A percentile compares a stretch with the other conserved stretches of the same genome.
These are phyloP conservation scores for Detonula confervacea DNA, from an alignment of 352 stramenopile species.

Conservation along the genomic window DNA sequence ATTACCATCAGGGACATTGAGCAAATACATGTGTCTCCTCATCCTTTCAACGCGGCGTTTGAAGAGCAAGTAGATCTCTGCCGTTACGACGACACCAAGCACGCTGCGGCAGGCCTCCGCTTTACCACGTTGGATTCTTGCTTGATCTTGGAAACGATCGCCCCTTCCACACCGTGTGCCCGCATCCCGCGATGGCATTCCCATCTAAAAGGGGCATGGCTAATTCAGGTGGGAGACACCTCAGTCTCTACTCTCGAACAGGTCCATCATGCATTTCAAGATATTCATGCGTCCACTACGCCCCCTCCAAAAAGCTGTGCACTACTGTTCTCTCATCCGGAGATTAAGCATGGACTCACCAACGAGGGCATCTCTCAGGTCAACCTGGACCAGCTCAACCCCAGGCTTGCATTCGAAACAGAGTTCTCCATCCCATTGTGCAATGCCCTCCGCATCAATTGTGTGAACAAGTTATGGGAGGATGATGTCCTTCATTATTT, in stretches of 20 bases:
- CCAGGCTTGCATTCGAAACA: too few relatives aligned
- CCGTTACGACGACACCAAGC: neutral
- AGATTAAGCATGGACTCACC: slow-evolving; percentile 12
- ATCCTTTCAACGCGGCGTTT: slow-evolving; percentile 10
- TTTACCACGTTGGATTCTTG: neutral
- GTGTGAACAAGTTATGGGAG: too few relatives aligned
- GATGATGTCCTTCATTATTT: too few relatives aligned
- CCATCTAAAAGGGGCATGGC: slow-evolving; percentile 15
- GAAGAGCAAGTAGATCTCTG: slow-evolving; percentile 14
- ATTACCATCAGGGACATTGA: neutral
- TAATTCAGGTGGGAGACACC: too few relatives aligned
- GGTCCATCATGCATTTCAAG: too few relatives aligned
- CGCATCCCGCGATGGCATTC: slow-evolving; percentile 10
- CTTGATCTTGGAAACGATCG: slow-evolving; percentile 3
- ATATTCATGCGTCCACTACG: neutral
- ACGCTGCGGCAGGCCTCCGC: slow-evolving; percentile 11
- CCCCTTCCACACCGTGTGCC: neutral
- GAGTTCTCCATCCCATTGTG: too few relatives aligned
- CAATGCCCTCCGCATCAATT: too few relatives aligned
- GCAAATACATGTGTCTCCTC: slow-evolving; percentile 24
- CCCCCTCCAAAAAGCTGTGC: neutral
- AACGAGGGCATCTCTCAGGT: slow-evolving; percentile 8
- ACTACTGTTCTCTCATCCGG: slow-evolving; percentile 3
- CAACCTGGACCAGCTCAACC: slow-evolving; percentile 12
- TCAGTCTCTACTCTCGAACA: too few relatives aligned